Conservation (phyloP, 208 protist species). For the Crithidia brevicula region DNA sequence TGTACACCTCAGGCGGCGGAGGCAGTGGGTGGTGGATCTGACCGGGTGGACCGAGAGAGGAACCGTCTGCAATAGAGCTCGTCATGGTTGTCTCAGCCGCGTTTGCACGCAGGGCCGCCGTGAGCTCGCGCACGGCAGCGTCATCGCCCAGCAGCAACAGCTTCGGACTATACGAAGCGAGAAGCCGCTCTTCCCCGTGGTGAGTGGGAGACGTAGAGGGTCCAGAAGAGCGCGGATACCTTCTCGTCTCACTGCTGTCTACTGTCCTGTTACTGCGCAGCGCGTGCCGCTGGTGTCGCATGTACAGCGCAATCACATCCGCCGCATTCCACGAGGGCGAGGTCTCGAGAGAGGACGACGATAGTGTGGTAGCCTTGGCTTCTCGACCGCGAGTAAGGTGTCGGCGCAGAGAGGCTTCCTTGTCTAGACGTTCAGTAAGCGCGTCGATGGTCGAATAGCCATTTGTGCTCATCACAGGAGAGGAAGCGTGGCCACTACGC, state of each 20-base stretch:
- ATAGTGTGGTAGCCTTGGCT: not conserved
- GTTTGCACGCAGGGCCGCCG: not conserved
- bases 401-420: not conserved
- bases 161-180: constrained; percentile 5
- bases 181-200: not conserved
- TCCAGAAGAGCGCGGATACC: too few relatives aligned
- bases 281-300: constrained; percentile 43
- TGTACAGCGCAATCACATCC: constrained; percentile 45
- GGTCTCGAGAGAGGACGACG: not conserved
- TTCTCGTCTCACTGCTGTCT: too few relatives aligned
- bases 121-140: constrained; percentile 11
- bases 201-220: not conserved
- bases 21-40: not conserved
- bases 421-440: too few relatives aligned
- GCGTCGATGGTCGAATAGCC: too few relatives aligned
- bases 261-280: too few relatives aligned
- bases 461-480: too few relatives aligned
- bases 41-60: too few relatives aligned
- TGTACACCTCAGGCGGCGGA: constrained; percentile 22
- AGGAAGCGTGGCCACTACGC: too few relatives aligned
- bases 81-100: too few relatives aligned
- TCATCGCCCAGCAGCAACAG: constrained; percentile 38
- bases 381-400: too few relatives aligned
- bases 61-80: too few relatives aligned
- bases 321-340: constrained; percentile 25